A percentile compares a stretch with the other conserved stretches of the same genome.
Conservation (phyloP, 805 yeast species). For the Wickerhamiella hasegawae region DNA sequence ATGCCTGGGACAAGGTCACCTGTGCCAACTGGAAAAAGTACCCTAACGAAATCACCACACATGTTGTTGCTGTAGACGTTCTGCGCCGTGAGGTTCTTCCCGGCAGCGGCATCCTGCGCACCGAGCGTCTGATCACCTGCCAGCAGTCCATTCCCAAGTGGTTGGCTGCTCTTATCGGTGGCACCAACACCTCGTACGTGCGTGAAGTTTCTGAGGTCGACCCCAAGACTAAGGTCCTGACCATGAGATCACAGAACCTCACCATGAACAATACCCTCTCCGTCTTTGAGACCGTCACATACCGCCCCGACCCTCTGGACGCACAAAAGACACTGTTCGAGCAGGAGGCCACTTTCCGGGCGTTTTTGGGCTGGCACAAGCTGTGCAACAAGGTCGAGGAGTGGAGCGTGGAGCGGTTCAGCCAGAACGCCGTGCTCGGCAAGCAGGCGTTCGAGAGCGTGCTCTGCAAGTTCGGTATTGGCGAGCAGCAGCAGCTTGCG, state of each 20-base stretch:
- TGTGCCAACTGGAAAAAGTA: conserved; percentile 95
- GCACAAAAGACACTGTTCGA: conserved; percentile 46
- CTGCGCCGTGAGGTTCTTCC: conserved; percentile 52
- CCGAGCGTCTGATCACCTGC: conserved; percentile 82
- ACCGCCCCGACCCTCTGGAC: conserved; percentile 47
- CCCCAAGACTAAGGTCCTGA: conserved; percentile 41
- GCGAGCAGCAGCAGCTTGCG: too few relatives aligned
- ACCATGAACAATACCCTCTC: conserved; percentile 61
- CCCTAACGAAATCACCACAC: conserved; percentile 87
- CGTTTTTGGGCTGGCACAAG: conserved; percentile 53
- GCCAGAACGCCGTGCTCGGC: conserved; percentile 75
- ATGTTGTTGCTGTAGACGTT: conserved; percentile 87
- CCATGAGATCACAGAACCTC: conserved; percentile 72
- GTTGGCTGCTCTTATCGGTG: conserved; percentile 60
- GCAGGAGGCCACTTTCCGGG: conserved; percentile 81
- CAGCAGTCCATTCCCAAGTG: conserved; percentile 75
- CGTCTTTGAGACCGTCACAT: conserved; percentile 78
- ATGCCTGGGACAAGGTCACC: conserved; percentile 88
- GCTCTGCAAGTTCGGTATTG: too few relatives aligned
- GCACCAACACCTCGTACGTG: conserved; percentile 56
- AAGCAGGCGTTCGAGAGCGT: conserved; percentile 75
- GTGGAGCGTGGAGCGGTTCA: conserved; percentile 80
- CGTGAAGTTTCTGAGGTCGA: conserved; percentile 84
- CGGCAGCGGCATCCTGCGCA: conserved; percentile 37
- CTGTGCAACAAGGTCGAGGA: conserved; percentile 77